These are phyloP conservation scores for Eragrostis tef DNA, from an alignment of 202 grass and related monocot species.

Conservation along the genomic window DNA sequence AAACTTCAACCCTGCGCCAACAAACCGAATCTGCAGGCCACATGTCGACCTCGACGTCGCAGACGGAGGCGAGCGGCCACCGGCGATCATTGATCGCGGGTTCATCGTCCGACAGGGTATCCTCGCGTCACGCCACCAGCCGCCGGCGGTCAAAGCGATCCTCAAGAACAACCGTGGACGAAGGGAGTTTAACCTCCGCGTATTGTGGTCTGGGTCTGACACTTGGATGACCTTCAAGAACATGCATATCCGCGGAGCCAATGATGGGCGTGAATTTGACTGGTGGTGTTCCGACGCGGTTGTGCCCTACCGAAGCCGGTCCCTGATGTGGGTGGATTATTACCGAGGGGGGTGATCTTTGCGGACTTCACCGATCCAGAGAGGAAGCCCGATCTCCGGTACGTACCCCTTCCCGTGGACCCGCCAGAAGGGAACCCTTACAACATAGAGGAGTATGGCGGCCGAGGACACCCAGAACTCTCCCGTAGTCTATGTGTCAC, in stretches of 20 bases:
- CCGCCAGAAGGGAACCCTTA: not conserved
- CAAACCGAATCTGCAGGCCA: too few relatives aligned
- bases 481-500: not conserved
- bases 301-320: not conserved
- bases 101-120: too few relatives aligned
- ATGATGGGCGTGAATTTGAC: not conserved
- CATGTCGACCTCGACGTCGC: too few relatives aligned
- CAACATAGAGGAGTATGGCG: not conserved
- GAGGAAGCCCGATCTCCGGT: not conserved
- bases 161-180: too few relatives aligned
- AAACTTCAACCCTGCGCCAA: too few relatives aligned
- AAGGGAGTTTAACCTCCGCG: not conserved
- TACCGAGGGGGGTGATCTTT: not conserved
- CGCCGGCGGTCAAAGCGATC: too few relatives aligned
- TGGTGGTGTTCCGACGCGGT: not conserved
- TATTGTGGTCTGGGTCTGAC: not conserved
- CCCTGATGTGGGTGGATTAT: not conserved
- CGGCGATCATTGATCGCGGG: too few relatives aligned
- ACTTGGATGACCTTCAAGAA: not conserved
- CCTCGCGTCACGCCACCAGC: too few relatives aligned
- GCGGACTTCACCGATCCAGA: not conserved
- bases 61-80: too few relatives aligned
- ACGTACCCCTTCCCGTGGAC: not conserved
- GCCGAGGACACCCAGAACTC: not conserved
- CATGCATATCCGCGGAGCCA: not conserved